A percentile compares a stretch with the other conserved stretches of the same genome.
Conservation (phyloP, 164 flowering plant species). For the Magnolia officinalis region DNA sequence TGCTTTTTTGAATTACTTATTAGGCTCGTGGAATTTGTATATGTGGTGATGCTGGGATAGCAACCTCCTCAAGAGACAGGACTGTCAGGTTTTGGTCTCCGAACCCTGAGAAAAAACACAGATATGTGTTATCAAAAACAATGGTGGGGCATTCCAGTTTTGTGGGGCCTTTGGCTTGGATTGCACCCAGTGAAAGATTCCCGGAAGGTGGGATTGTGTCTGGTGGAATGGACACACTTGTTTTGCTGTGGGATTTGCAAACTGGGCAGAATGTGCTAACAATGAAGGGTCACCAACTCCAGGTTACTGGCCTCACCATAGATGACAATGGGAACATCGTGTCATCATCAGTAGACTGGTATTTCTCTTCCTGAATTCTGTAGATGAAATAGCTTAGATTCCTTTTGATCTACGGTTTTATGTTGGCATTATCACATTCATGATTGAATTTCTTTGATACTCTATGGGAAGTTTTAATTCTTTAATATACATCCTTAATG, state of each 20-base stretch:
- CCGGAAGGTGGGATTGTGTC: conserved; percentile 86
- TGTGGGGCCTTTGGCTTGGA: conserved; percentile 92
- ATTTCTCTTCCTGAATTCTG: conserved; percentile 8
- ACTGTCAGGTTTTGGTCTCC: conserved; percentile 75
- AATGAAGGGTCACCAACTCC: conserved; percentile 78
- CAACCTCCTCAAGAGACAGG: conserved; percentile 85
- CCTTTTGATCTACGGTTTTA: neutral
- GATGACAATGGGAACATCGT: conserved; percentile 63
- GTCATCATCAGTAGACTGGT: conserved; percentile 86
- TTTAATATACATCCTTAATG: too few species aligned
- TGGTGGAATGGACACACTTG: conserved; percentile 91
- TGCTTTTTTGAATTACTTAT: neutral
- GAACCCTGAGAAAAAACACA: conserved; percentile 41
- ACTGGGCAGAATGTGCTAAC: conserved; percentile 60
- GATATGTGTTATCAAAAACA: conserved; percentile 41
- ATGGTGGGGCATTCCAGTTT: conserved; percentile 86
- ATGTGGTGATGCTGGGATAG: conserved; percentile 68
- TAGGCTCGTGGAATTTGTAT: conserved; percentile 92
- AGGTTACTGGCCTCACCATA: conserved; percentile 73
- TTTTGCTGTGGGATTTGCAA: conserved; percentile 77
- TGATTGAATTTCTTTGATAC: too few species aligned
- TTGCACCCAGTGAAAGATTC: conserved; percentile 55
- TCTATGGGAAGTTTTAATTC: too few species aligned
- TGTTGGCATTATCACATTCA: neutral
- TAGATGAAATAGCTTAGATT: neutral